Conservation (phyloP, 2,329 filamentous ascomycete species). For the Colletotrichum cereale region DNA sequence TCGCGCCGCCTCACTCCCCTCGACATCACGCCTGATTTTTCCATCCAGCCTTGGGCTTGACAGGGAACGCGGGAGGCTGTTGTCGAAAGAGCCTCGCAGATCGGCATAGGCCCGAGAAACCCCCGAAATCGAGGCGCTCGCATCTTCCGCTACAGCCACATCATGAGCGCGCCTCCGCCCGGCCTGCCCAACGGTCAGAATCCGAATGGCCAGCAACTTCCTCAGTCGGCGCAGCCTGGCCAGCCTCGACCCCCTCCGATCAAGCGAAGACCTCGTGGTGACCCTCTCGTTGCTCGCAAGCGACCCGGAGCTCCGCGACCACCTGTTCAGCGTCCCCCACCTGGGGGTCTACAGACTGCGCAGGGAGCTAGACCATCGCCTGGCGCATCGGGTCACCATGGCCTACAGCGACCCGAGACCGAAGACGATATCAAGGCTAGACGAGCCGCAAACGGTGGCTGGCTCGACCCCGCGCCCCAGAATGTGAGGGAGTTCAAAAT, state of each 20-base stretch:
- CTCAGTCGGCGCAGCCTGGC: slow-evolving; percentile 35
- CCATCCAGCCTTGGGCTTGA: neutral
- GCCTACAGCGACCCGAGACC: slow-evolving; percentile 40
- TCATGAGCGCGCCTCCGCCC: slow-evolving; percentile 60
- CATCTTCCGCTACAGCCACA: slow-evolving; percentile 31
- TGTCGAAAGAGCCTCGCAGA: neutral
- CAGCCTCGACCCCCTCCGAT: slow-evolving; percentile 55
- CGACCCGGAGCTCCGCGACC: slow-evolving; percentile 54
- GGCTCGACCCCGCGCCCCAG: slow-evolving; percentile 65
- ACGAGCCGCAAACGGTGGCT: slow-evolving; percentile 60
- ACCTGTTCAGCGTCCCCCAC: slow-evolving; percentile 45
- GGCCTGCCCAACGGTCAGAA: slow-evolving; percentile 47
- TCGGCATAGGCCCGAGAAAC: neutral
- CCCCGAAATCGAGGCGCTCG: neutral
- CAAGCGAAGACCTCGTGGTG: slow-evolving; percentile 61
- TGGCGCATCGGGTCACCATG: slow-evolving; percentile 26
- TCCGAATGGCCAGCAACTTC: slow-evolving; percentile 47
- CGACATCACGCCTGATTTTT: slow-evolving; percentile 1
- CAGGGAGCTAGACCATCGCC: slow-evolving; percentile 38
- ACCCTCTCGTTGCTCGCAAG: slow-evolving; percentile 75
- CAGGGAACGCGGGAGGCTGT: neutral
- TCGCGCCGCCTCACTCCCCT: slow-evolving; percentile 11
- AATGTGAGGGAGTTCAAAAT: slow-evolving; percentile 65
- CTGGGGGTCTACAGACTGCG: slow-evolving; percentile 43
- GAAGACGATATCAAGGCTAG: slow-evolving; percentile 46